Conservation (phyloP, 768 basidiomycete species). For the Lactarius sp. region DNA sequence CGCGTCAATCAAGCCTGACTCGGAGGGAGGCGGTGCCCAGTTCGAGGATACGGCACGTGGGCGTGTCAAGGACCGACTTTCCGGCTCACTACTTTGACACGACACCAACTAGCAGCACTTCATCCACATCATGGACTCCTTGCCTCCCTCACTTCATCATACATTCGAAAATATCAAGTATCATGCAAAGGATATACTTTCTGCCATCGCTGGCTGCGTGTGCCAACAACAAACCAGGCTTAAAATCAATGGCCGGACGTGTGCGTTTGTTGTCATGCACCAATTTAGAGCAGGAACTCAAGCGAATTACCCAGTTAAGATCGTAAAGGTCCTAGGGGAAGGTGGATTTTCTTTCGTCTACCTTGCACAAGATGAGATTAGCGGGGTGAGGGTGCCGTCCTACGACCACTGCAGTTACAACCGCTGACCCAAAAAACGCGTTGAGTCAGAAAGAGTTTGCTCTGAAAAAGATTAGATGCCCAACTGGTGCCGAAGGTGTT, state of each 20-base stretch:
- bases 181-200: conserved; percentile 76
- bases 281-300: neutral
- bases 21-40: too few species aligned
- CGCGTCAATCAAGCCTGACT: too few species aligned
- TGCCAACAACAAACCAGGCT: conserved; percentile 80
- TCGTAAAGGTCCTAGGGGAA: conserved; percentile 90
- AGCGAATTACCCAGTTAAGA: conserved; percentile 54
- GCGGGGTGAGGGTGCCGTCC: conserved; percentile 54
- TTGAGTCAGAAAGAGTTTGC: conserved; percentile 76
- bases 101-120: too few species aligned
- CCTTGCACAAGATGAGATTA: conserved; percentile 79
- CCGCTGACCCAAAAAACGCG: neutral
- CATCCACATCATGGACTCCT: conserved; percentile 17
- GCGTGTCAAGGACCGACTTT: too few species aligned
- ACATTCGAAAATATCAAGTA: conserved; percentile 58
- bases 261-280: conserved; percentile 42
- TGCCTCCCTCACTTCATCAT: conserved; percentile 28
- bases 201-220: conserved; percentile 75
- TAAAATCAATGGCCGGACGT: conserved; percentile 95
- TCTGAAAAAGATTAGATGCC: conserved; percentile 94
- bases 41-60: neutral
- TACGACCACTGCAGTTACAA: conserved; percentile 6
- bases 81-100: too few species aligned
- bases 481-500: conserved; percentile 81
- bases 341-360: conserved; percentile 95